Evolutionary conservation across 164 flowering plant species (phyloP), one percentile per base, ranked within the genome.

Genomic region (Cinnamomum chago): DNA sequence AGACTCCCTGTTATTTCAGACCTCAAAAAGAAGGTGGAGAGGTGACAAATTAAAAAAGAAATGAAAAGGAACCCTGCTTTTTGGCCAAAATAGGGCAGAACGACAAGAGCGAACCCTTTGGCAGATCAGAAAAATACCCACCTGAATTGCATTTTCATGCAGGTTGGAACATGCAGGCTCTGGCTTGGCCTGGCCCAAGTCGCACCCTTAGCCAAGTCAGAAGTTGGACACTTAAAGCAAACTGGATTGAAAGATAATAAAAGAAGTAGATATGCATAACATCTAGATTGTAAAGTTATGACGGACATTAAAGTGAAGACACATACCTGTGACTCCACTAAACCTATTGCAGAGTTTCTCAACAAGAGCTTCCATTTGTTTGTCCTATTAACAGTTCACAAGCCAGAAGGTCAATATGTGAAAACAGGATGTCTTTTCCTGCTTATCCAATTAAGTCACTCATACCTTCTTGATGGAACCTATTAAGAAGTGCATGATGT

Each of bases 291-390:
- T 55, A 55, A 55, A 55, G n/a, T 55, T 14, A 55, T 55, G 20
- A 55, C 11, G 0, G 60, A 55, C 6, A 55, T 55, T 15, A 55
- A 55, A 55, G 60, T 9, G 47, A 55, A 55, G 60, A 55, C 60
- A 62, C 76, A 76, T 84, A 90, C 98, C 98, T 74, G 95, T 81
- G 40, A 88, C 92, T 74, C 98, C 97, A 76, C 86, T 78, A 81
- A 93, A 94, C 81, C 98, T 88, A 78, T 92, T 87, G 87, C 97
- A 92, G 17, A 96, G 92, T 87, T 96, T 96, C 76, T 94, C 98
- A 80, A 96, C 98, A 30, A 96, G 89, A 76, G 94, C 77, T 80
- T 96, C 99, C 99, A 96, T 96, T 90, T 96, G 99, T 80, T 92
- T 96, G 77, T 96, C 99, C 99, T 96, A 75, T 3, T 81, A 17